Conservation (phyloP, 2,329 filamentous ascomycete species). For the Laburnicola sp. region DNA sequence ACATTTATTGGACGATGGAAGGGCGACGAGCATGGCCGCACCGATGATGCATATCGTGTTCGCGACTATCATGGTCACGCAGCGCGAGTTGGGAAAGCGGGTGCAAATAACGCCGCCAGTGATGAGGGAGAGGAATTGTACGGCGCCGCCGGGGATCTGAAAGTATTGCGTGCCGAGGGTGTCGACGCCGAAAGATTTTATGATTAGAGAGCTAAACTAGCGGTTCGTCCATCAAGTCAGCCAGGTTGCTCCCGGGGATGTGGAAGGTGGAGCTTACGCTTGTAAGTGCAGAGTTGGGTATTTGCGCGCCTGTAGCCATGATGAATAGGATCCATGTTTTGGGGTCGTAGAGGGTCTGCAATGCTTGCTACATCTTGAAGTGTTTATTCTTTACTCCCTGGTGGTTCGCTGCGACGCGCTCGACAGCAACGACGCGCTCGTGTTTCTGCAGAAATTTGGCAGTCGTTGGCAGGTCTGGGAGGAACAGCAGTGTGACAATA, state of each 20-base stretch:
- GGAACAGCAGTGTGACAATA: constrained; percentile 41
- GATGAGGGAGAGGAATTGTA: constrained; percentile 60
- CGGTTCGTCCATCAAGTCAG: not conserved
- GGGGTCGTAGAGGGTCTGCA: constrained; percentile 55
- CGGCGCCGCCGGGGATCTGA: constrained; percentile 62
- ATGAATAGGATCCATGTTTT: constrained; percentile 59
- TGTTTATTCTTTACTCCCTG: constrained; percentile 59
- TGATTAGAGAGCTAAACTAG: constrained; percentile 53
- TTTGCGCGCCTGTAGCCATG: constrained; percentile 55
- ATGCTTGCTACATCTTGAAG: constrained; percentile 46
- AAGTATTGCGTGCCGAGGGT: constrained; percentile 75
- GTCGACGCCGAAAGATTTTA: constrained; percentile 79
- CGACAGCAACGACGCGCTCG: constrained; percentile 54
- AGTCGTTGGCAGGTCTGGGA: constrained; percentile 52
- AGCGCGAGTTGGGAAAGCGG: constrained; percentile 56
- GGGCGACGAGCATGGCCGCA: constrained; percentile 55
- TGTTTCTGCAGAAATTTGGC: constrained; percentile 49
- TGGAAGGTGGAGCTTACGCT: constrained; percentile 32
- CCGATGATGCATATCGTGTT: constrained; percentile 61
- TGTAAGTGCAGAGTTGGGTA: constrained; percentile 61
- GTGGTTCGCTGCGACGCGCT: constrained; percentile 55
- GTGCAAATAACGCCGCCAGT: constrained; percentile 51
- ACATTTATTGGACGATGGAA: constrained; percentile 58
- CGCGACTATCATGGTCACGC: constrained; percentile 59
- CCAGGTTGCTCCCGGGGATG: not conserved